A percentile compares a stretch with the other conserved stretches of the same genome.
These are phyloP conservation scores for Coccomyxa sp. DNA, from an alignment of 139 green algal genomes.

Conservation along the genomic window DNA sequence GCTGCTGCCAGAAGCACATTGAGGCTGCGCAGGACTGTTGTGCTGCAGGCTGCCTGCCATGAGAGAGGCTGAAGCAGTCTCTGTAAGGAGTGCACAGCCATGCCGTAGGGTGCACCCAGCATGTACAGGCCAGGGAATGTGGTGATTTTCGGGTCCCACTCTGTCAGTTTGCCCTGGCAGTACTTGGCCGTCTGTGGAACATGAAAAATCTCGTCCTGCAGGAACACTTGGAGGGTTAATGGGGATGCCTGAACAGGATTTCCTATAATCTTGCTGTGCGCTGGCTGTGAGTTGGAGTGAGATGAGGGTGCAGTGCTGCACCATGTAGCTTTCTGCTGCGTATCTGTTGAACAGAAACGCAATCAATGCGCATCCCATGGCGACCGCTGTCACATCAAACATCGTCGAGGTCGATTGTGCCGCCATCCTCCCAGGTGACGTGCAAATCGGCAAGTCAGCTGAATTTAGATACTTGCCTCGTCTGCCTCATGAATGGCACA, in stretches of 20 bases:
- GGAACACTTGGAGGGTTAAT: neutral
- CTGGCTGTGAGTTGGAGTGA: neutral
- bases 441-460: too few species aligned
- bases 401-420: neutral
- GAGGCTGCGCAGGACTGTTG: conserved; percentile 45
- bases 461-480: too few species aligned
- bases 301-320: neutral
- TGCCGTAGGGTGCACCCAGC: conserved; percentile 26
- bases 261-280: neutral
- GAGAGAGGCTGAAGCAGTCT: neutral
- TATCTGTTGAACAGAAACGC: conserved; percentile 10
- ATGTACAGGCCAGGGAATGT: conserved; percentile 92
- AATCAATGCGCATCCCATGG: neutral
- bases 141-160: conserved; percentile 93
- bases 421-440: too few species aligned
- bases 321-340: conserved; percentile 22
- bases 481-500: too few species aligned
- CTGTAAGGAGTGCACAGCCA: neutral
- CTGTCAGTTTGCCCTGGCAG: conserved; percentile 59
- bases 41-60: conserved; percentile 42
- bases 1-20: conserved; percentile 54
- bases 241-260: neutral
- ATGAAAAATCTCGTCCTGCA: conserved; percentile 94
- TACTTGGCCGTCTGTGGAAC: conserved; percentile 82
- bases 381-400: neutral